Evolutionary conservation across 352 stramenopile species (phyloP).

Genomic region (Phytophthora foliorum): DNA sequence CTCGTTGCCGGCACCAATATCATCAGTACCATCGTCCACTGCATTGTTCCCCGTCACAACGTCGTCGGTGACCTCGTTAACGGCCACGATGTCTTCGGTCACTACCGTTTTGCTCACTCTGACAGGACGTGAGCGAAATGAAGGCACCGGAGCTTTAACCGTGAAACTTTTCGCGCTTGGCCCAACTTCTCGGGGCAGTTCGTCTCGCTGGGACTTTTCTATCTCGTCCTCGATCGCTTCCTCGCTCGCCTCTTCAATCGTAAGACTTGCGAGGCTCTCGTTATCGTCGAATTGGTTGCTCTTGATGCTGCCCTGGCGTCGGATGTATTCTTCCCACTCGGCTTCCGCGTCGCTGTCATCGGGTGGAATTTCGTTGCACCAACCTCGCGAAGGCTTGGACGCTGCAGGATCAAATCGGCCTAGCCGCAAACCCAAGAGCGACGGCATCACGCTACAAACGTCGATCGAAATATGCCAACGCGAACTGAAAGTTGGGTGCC

Average conservation of each 20-base stretch:
- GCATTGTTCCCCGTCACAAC: conserved; percentile 4
- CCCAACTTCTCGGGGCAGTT: background rate
- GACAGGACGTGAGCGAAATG: conserved; percentile 11
- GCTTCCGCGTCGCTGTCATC: conserved; percentile 26
- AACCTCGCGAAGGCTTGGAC: conserved; percentile 29
- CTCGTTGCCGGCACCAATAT: background rate
- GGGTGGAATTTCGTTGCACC: conserved; percentile 34
- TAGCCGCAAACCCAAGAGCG: conserved; percentile 22
- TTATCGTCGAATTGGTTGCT: conserved; percentile 29
- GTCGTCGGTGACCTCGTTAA: background rate
- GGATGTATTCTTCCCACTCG: conserved; percentile 32
- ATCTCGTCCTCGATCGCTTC: conserved; percentile 37
- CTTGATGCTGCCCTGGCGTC: conserved; percentile 7
- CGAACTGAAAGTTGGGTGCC: background rate
- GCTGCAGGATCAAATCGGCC: conserved; percentile 24
- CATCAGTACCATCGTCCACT: background rate
- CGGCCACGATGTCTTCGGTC: background rate
- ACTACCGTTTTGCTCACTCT: conserved; percentile 2
- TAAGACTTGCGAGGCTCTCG: conserved; percentile 23
- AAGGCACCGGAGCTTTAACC: background rate
- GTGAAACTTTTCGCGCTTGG: background rate
- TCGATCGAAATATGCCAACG: conserved; percentile 28
- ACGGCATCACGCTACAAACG: conserved; percentile 31
- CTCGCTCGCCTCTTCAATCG: conserved; percentile 31
- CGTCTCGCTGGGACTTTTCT: conserved; percentile 8